phyloP scores from a whole-genome alignment of 2,329 filamentous ascomycete species.

The Stagonosporopsis vannaccii region DNA sequence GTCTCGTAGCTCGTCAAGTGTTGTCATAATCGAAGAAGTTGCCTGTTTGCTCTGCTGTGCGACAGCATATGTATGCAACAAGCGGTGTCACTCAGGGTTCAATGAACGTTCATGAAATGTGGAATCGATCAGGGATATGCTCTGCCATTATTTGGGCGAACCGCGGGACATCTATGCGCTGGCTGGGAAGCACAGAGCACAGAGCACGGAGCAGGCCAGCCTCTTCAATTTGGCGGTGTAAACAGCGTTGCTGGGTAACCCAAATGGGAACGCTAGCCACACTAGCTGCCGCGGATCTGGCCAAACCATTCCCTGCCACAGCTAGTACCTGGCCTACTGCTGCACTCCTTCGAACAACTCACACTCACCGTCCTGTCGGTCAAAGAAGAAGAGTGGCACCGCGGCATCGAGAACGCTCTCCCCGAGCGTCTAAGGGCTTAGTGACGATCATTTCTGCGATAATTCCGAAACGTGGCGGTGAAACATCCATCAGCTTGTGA shows the following conservation, averaged over 20 bases:
- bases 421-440: slow-evolving; percentile 4
- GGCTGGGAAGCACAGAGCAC: slow-evolving; percentile 19
- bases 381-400: slow-evolving; percentile 9
- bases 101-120: slow-evolving; percentile 17
- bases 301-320: slow-evolving; percentile 18
- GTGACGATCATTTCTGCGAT: not conserved
- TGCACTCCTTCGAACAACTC: slow-evolving; percentile 19
- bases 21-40: slow-evolving; percentile 37
- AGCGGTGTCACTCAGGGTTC: slow-evolving; percentile 26
- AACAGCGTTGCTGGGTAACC: slow-evolving; percentile 30
- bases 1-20: slow-evolving; percentile 40
- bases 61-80: slow-evolving; percentile 15
- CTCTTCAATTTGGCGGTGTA: slow-evolving; percentile 7
- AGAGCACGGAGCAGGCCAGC: slow-evolving; percentile 5
- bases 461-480: slow-evolving; percentile 16
- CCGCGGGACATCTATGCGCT: slow-evolving; percentile 29
- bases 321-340: slow-evolving; percentile 12
- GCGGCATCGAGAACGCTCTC: slow-evolving; percentile 15
- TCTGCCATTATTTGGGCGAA: slow-evolving; percentile 18
- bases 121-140: slow-evolving; percentile 18
- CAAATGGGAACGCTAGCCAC: slow-evolving; percentile 15
- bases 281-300: slow-evolving; percentile 4
- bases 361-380: slow-evolving; percentile 19
- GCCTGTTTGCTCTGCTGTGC: slow-evolving; percentile 16
- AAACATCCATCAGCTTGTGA: slow-evolving; percentile 8